Conservation (phyloP, 2,329 filamentous ascomycete genomes). For the Ambrosiella cleistominuta region DNA sequence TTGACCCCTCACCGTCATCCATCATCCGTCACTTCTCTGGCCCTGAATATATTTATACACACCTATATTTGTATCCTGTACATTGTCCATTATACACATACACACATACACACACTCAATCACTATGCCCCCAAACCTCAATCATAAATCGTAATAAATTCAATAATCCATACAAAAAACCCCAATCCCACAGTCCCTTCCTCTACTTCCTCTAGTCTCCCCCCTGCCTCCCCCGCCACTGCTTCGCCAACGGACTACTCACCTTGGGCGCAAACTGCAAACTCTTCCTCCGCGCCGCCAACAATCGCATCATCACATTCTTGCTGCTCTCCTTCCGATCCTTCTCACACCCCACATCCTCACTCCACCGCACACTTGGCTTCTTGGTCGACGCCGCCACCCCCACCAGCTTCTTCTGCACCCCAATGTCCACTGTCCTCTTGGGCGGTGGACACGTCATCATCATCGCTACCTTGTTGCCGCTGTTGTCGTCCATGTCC, state of each 20-base stretch:
- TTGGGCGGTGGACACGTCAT: conserved; percentile 22
- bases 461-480: conserved; percentile 3
- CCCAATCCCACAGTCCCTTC: too few relatives aligned
- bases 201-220: not conserved
- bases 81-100: too few relatives aligned
- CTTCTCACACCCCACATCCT: not conserved
- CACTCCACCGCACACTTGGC: not conserved
- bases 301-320: conserved; percentile 41
- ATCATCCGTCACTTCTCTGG: too few relatives aligned
- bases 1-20: too few relatives aligned
- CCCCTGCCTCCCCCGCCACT: conserved; percentile 25
- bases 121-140: too few relatives aligned
- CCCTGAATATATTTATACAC: too few relatives aligned
- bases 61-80: too few relatives aligned
- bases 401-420: conserved; percentile 15
- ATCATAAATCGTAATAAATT: too few relatives aligned
- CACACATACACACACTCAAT: too few relatives aligned
- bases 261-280: conserved; percentile 61
- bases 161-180: too few relatives aligned
- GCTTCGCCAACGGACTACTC: conserved; percentile 49
- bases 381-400: conserved; percentile 24
- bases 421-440: not conserved
- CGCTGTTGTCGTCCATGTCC: conserved; percentile 17
- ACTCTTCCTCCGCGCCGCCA: conserved; percentile 60
- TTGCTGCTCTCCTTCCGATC: conserved; percentile 30